Base-by-base conservation (phyloP, 2,329 filamentous ascomycete genomes). In the Epichloe bromicola region DNA sequence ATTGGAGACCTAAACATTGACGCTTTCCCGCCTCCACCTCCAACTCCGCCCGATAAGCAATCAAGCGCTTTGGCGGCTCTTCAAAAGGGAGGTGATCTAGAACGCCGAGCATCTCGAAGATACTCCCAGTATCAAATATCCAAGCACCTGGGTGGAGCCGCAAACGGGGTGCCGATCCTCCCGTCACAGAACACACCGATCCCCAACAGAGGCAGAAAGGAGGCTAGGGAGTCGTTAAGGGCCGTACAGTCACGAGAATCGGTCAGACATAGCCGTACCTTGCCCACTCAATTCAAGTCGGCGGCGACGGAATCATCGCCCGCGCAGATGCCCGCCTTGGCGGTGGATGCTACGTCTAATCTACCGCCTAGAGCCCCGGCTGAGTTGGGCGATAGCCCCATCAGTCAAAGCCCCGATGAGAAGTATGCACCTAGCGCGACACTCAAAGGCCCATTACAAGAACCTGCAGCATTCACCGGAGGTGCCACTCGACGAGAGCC, bases 101-200 rank as follows among this genome's bases (percentile, higher is more conserved):
- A 98, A 68, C 80, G 93, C 63, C 79, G 93, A 63, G 93, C 93
- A 1, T 98, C 93, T 14, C 79, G 91, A 58, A 78, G 93, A 61
- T 98, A 97, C 64, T 97, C 93, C 2, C 86, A 89, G 49, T 98
- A 97, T 64, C 93, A 98, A 63, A 95, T 98, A 58, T 88, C 88
- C 44, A 97, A 96, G 63, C 89, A 95, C 60, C 74, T 97, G 2
- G 91, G 91, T 11, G 79, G 82, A 15, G 83, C 85, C 39, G 78
- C 86, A 15, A 89, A 83, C 66, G 88, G 87, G 19, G 84, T 97
- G 15, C 88, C 90, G 6, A 86, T 94, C 62, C 79, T 97, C 19
- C 89, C 91, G 26, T 75, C 86, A 30, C 88, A 94, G 63, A 88
- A 83, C 54, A 84, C 85, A 4, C 88, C 87, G 1, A 77, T 91